These are phyloP conservation scores for Yamadazyma friedrichii DNA, from an alignment of 1,139 yeast genomes.

Conservation along the genomic window DNA sequence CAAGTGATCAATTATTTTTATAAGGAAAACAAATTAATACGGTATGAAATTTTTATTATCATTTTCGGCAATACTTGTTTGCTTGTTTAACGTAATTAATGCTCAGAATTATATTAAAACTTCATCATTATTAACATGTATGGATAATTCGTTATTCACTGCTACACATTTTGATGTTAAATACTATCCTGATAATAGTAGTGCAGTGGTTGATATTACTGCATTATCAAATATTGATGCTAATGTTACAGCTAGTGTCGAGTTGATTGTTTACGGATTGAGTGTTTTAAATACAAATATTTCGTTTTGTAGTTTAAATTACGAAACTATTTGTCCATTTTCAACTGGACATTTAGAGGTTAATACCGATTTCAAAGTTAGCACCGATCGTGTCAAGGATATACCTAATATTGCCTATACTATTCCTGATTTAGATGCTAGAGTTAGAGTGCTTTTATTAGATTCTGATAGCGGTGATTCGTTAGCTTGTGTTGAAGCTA, in stretches of 20 bases:
- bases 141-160: slow-evolving; percentile 85
- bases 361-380: slow-evolving; percentile 48
- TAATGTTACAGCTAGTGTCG: slow-evolving; percentile 63
- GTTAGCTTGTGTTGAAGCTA: slow-evolving; percentile 92
- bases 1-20: background rate
- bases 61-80: slow-evolving; percentile 6
- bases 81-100: slow-evolving; percentile 14
- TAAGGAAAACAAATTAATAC: background rate
- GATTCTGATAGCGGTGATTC: slow-evolving; percentile 38
- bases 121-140: slow-evolving; percentile 85
- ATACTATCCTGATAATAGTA: slow-evolving; percentile 62
- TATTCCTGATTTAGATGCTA: slow-evolving; percentile 92
- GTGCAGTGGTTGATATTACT: slow-evolving; percentile 65
- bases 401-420: slow-evolving; percentile 86
- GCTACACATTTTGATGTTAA: slow-evolving; percentile 82
- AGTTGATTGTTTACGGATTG: slow-evolving; percentile 84
- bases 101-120: slow-evolving; percentile 45
- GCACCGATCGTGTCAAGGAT: slow-evolving; percentile 39
- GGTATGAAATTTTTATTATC: slow-evolving; percentile 8
- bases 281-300: slow-evolving; percentile 55
- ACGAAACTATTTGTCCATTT: slow-evolving; percentile 71
- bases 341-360: slow-evolving; percentile 79
- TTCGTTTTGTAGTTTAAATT: slow-evolving; percentile 61
- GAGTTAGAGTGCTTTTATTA: slow-evolving; percentile 67
- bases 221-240: slow-evolving; percentile 80